phyloP scores from a whole-genome alignment of 495 filamentous ascomycete genomes.

The Penicillium angulare region DNA sequence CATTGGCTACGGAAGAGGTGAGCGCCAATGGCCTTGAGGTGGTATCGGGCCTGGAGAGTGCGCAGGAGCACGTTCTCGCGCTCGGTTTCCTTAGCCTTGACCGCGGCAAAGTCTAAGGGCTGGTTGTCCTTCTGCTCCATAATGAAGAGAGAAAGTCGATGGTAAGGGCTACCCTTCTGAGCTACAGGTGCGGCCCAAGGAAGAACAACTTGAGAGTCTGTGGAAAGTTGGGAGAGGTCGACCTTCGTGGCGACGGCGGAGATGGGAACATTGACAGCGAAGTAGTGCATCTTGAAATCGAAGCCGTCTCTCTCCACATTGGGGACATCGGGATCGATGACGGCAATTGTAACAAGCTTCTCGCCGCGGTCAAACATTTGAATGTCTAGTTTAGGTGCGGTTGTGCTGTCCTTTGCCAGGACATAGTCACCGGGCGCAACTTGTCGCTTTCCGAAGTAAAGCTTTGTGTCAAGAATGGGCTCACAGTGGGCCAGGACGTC shows the following conservation, averaged over 20 bases:
- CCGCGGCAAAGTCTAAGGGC: conserved; percentile 55
- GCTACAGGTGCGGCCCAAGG: conserved; percentile 84
- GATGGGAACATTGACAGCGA: conserved; percentile 67
- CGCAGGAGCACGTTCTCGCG: conserved; percentile 71
- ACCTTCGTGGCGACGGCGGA: conserved; percentile 54
- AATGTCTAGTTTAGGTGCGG: conserved; percentile 69
- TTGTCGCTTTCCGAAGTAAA: conserved; percentile 68
- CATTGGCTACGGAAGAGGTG: conserved; percentile 84
- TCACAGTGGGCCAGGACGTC: conserved; percentile 86
- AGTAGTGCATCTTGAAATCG: conserved; percentile 76
- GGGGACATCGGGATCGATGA: conserved; percentile 90
- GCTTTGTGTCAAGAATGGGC: conserved; percentile 70
- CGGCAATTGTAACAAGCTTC: conserved; percentile 76
- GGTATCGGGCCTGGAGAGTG: conserved; percentile 64
- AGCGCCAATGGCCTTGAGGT: conserved; percentile 72
- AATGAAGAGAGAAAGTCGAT: conserved; percentile 80
- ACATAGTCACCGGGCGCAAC: conserved; percentile 77
- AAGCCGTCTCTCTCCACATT: conserved; percentile 74
- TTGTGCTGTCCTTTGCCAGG: conserved; percentile 64
- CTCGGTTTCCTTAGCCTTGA: conserved; percentile 51
- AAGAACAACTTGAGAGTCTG: conserved; percentile 63
- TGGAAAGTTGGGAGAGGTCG: conserved; percentile 48
- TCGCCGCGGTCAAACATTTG: conserved; percentile 81
- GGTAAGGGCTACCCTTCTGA: conserved; percentile 89
- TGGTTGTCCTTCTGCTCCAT: conserved; percentile 69